phyloP scores from a whole-genome alignment of 768 basidiomycete species.

The Mycena albidolilacea region DNA sequence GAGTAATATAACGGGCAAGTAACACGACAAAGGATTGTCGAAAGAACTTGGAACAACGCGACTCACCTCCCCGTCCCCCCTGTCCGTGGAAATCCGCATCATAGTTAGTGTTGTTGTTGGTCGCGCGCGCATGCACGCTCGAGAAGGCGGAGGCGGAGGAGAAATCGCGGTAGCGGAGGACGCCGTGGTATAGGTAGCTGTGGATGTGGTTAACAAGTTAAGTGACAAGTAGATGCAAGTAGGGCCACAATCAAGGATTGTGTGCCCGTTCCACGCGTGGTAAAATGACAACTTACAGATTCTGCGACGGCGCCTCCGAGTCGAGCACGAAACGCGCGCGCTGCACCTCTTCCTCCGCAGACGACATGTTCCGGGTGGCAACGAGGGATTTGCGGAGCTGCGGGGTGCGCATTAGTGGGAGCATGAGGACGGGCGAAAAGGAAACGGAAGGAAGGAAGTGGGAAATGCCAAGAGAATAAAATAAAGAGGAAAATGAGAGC shows the following conservation, averaged over 20 bases:
- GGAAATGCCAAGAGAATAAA: background rate
- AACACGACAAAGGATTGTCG: too few species aligned
- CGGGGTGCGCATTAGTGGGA: background rate
- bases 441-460: background rate
- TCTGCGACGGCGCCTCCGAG: constrained; percentile 94
- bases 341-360: constrained; percentile 89
- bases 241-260: too few species aligned
- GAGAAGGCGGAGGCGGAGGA: constrained; percentile 28
- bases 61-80: constrained; percentile 3
- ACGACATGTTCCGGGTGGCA: constrained; percentile 80
- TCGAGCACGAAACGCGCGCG: constrained; percentile 90
- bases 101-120: constrained; percentile 22
- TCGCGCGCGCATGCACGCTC: constrained; percentile 30
- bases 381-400: constrained; percentile 78
- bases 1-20: too few species aligned
- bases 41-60: too few species aligned
- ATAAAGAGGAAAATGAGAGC: background rate
- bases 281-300: constrained; percentile 57
- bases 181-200: constrained; percentile 86
- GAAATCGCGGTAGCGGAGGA: constrained; percentile 71
- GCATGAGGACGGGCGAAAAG: background rate
- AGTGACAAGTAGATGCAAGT: too few species aligned
- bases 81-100: constrained; percentile 23
- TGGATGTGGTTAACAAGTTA: too few species aligned
- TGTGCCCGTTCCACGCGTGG: too few species aligned